A percentile compares a stretch with the other conserved stretches of the same genome.
phyloP scores from a whole-genome alignment of 2,329 filamentous ascomycete genomes.

The Penicillium glabrum region DNA sequence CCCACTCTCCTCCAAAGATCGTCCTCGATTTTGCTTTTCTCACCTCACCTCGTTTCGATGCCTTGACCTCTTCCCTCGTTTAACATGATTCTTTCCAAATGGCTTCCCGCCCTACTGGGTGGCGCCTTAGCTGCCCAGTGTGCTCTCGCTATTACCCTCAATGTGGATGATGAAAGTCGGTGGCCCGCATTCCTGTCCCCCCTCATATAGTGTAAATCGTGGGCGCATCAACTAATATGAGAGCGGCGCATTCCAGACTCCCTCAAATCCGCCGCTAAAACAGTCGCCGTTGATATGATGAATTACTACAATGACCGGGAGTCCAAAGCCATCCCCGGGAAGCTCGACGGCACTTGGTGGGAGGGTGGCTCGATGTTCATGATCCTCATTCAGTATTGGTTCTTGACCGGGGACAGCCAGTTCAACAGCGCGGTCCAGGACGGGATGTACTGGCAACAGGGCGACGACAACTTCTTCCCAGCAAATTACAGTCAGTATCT shows the following conservation, averaged over 20 bases:
- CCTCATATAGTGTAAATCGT: neutral
- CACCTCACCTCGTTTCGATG: conserved; percentile 8
- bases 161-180: conserved; percentile 19
- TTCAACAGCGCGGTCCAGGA: conserved; percentile 69
- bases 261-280: conserved; percentile 36
- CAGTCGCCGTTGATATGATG: conserved; percentile 41
- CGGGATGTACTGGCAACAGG: conserved; percentile 73
- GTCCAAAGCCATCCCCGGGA: conserved; percentile 40
- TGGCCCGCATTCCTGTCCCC: neutral
- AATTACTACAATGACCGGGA: conserved; percentile 38
- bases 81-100: conserved; percentile 20
- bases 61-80: conserved; percentile 10
- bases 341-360: conserved; percentile 54
- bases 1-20: neutral
- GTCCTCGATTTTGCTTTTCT: neutral
- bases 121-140: conserved; percentile 19
- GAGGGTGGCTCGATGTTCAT: conserved; percentile 71
- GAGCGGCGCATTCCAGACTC: conserved; percentile 14
- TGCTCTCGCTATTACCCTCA: conserved; percentile 18
- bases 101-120: conserved; percentile 20
- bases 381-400: conserved; percentile 79
- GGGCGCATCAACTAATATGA: neutral
- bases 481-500: conserved; percentile 50
- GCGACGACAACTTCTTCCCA: conserved; percentile 76
- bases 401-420: conserved; percentile 70